Conservation (phyloP, 177 flowering plant species). For the Vitis hybrid region DNA sequence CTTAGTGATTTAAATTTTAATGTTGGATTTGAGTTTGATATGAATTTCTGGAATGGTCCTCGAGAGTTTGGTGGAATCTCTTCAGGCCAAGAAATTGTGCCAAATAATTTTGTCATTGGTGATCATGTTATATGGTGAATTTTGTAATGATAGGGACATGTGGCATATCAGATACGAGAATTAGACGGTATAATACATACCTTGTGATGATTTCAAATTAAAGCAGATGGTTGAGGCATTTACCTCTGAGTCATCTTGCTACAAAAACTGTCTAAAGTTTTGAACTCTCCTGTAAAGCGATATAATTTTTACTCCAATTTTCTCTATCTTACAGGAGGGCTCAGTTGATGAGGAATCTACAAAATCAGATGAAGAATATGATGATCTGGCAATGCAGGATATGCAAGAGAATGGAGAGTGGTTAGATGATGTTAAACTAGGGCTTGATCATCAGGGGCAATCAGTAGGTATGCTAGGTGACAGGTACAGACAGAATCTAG, state of each 20-base stretch:
- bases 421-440: constrained; percentile 53
- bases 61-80: background rate
- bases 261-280: too few relatives aligned
- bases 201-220: too few relatives aligned
- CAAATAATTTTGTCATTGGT: too few relatives aligned
- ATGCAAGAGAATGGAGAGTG: constrained; percentile 63
- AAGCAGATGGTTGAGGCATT: too few relatives aligned
- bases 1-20: background rate
- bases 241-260: too few relatives aligned
- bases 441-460: constrained; percentile 10
- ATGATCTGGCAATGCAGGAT: constrained; percentile 91
- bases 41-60: background rate
- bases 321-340: constrained; percentile 57
- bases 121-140: too few relatives aligned
- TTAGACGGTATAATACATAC: too few relatives aligned
- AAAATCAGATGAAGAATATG: constrained; percentile 95
- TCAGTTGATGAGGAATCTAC: constrained; percentile 95
- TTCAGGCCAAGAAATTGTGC: background rate
- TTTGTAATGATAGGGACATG: too few relatives aligned
- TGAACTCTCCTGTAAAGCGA: too few relatives aligned
- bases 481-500: constrained; percentile 45
- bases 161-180: too few relatives aligned
- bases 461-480: constrained; percentile 16
- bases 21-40: background rate
- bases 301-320: background rate